Evolutionary conservation across 345 rosid species (phyloP).

Genomic region (Cardamine resedifolia): DNA sequence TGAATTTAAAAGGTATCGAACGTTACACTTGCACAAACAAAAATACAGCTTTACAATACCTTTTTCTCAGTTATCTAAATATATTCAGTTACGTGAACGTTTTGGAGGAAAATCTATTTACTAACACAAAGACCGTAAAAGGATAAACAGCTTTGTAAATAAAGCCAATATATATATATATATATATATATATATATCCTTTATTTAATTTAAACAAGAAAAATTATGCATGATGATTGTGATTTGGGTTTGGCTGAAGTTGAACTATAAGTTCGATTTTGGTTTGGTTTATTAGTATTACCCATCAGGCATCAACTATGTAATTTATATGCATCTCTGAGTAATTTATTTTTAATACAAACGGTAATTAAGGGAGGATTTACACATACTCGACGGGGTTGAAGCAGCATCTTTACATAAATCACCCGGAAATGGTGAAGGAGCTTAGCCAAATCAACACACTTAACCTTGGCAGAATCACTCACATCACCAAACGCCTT

Average conservation of each 20-base stretch:
- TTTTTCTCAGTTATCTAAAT: not conserved
- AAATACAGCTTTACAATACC: not conserved
- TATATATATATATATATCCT: not conserved
- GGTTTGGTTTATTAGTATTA: not conserved
- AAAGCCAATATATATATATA: not conserved
- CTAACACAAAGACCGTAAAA: not conserved
- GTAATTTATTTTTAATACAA: not conserved
- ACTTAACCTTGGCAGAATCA: constrained; percentile 58
- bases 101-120: not conserved
- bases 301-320: not conserved
- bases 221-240: not conserved
- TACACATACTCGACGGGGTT: constrained; percentile 67
- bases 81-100: not conserved
- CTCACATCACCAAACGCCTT: constrained; percentile 52
- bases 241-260: not conserved
- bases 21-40: not conserved
- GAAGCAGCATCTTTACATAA: constrained; percentile 61
- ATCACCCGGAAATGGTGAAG: constrained; percentile 58
- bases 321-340: not conserved
- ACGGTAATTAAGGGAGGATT: constrained; percentile 47
- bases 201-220: not conserved
- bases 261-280: not conserved
- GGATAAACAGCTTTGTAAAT: not conserved
- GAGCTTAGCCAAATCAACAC: constrained; percentile 54
- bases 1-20: not conserved